Base-by-base conservation (phyloP, 257 asterid species). In the Lycium ferocissimum region DNA sequence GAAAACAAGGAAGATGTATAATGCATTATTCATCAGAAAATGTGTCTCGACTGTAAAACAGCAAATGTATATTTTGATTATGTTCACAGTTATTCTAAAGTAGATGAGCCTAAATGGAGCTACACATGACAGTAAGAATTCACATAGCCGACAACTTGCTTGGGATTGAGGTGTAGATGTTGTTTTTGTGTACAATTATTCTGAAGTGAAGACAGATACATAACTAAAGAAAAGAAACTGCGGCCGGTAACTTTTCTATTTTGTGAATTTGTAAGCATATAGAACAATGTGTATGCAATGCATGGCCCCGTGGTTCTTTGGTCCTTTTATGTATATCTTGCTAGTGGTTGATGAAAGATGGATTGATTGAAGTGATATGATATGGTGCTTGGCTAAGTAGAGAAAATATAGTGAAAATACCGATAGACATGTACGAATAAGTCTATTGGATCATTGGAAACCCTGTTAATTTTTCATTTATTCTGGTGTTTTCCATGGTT, bases 1-100 rank as follows among this genome's bases (percentile, higher is more conserved):
- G 84, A 88, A 49, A 83, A 61, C 80, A 84, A 87, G 18, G 88
- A 88, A 79, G 76, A 18, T 83, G 97, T 89, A 40, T 92, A 84
- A 87, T 81, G 86, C 83, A 22, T 51, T 43, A 51, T 76, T 51
- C 62, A 49, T 12, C 7, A 37, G 62, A 49, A 75, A 75, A 75
- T 73, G 1, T 7, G 13, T 51, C 63, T 51, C 63, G 2, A 26
- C 26, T 51, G 63, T 26, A 26, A 76, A 57, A 76, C 26, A 51
- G 63, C 47, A 26, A 51, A 76, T 76, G 7, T 14, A 51, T 13
- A 13, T 76, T 53, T 76, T 76, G 22, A 76, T 76, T 14, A 76
- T 56, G 63, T 3, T 22, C 63, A 3, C 63, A 3, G 11, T 49
- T 11, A 73, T 10, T 10, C 59, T 47, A 20, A 47, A 47, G 17